Conservation (phyloP, 129 eudicot species). For the Helichrysum umbraculigerum region DNA sequence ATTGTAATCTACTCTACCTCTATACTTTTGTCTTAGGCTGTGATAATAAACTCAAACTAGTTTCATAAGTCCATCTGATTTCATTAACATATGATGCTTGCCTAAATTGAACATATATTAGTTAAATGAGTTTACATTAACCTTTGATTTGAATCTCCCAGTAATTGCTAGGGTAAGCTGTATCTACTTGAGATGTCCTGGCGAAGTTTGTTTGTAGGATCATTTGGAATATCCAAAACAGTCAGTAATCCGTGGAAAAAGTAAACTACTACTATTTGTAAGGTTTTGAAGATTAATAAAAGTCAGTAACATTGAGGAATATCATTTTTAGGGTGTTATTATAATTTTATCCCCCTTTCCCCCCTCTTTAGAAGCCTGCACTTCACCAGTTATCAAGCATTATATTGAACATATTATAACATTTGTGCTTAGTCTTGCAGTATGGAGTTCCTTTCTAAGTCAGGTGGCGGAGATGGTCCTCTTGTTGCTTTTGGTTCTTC, state of each 20-base stretch:
- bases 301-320: background rate
- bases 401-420: slow-evolving; percentile 16
- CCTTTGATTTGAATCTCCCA: background rate
- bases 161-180: background rate
- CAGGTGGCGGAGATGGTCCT: slow-evolving; percentile 82
- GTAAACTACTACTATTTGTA: slow-evolving; percentile 2
- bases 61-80: background rate
- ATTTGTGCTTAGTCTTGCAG: slow-evolving; percentile 48
- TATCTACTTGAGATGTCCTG: background rate
- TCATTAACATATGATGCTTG: background rate
- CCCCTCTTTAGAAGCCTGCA: background rate
- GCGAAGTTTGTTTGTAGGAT: background rate
- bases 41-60: slow-evolving; percentile 14
- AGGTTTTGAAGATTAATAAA: slow-evolving; percentile 7
- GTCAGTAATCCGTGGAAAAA: background rate
- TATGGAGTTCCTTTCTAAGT: slow-evolving; percentile 87
- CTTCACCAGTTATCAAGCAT: background rate
- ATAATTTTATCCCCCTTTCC: background rate
- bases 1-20: background rate
- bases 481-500: slow-evolving; percentile 97
- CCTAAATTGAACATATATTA: background rate
- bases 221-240: slow-evolving; percentile 10
- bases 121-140: slow-evolving; percentile 3
- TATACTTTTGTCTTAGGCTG: background rate
- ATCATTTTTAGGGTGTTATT: background rate